Evolutionary conservation across 176 grass and related monocot genomes (phyloP), one percentile per base, ranked within the genome.

Genomic region (Canna indica): DNA sequence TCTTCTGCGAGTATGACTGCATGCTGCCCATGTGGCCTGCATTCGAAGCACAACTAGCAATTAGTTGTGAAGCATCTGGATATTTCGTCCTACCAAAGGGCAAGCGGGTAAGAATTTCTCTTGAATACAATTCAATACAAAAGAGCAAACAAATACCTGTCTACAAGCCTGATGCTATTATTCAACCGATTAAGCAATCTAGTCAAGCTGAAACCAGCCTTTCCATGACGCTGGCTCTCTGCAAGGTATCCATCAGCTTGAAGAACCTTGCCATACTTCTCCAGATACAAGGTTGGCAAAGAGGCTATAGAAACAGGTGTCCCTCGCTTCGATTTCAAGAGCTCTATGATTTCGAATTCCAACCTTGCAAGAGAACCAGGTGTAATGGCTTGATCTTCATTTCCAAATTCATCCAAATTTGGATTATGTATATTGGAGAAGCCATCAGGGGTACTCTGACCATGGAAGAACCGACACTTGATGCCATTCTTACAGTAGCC

Each of bases 401-500:
- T 45, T 14, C 3, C 31, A 48, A 75, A 47, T 15, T 71, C 66
- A 66, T 50, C 36, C 35, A 60, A 50, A 67, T 53, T 39, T 31
- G 50, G 36, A 35, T 33, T 48, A 70, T 69, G 53, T 26, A 29
- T 22, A 44, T 85, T 22, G 3, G 33, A 68, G 36, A 41, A 44
- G 35, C 36, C 63, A 76, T 78, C 75, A 39, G 26, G 70, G 10
- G 53, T 7, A 1, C 36, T n/a, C n/a, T 42, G 41, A 48, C 64
- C 79, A 7, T 90, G 91, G 67, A 71, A 77, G 36, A 75, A 87
- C 17, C 4, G 12, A 73, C 91, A 95, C 0, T 66, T 74, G 8
- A 16, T 63, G n/a, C 84, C 87, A 16, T 83, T 73, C 71, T 64
- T 87, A 72, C 91, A 95, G 71, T 62, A 36, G 5, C 84, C 84